Conservation (phyloP, 306 rosid species). For the Lotus japonicus region DNA sequence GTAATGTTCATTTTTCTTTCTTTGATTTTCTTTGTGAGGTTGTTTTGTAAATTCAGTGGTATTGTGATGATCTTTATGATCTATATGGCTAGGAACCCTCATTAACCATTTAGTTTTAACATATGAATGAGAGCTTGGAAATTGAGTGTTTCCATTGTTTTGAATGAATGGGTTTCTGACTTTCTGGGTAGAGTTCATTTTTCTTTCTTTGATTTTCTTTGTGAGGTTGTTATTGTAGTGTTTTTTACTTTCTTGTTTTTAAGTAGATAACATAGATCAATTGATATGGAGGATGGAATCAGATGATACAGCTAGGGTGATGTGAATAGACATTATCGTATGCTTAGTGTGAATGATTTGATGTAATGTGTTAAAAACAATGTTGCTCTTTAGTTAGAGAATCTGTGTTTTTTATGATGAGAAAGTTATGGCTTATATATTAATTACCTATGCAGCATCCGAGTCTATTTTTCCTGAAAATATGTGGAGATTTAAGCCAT, state of each 20-base stretch:
- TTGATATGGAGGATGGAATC: not conserved
- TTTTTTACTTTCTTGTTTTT: not conserved
- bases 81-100: constrained; percentile 1
- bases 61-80: constrained; percentile 1
- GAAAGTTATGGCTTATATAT: constrained; percentile 5
- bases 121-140: not conserved
- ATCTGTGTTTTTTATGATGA: not conserved
- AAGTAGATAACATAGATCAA: not conserved
- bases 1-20: not conserved
- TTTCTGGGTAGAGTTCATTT: not conserved
- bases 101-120: not conserved
- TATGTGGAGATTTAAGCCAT: constrained; percentile 98
- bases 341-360: constrained; percentile 3
- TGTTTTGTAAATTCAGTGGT: not conserved
- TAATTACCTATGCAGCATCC: constrained; percentile 24
- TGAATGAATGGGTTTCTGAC: not conserved
- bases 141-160: not conserved
- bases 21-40: not conserved
- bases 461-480: constrained; percentile 10
- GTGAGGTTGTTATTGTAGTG: not conserved
- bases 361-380: not conserved
- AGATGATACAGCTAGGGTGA: not conserved
- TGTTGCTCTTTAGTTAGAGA: not conserved
- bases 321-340: not conserved
- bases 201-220: not conserved